phyloP scores from a whole-genome alignment of 108 stramenopile genomes.

The Stephanodiscus triporus region DNA sequence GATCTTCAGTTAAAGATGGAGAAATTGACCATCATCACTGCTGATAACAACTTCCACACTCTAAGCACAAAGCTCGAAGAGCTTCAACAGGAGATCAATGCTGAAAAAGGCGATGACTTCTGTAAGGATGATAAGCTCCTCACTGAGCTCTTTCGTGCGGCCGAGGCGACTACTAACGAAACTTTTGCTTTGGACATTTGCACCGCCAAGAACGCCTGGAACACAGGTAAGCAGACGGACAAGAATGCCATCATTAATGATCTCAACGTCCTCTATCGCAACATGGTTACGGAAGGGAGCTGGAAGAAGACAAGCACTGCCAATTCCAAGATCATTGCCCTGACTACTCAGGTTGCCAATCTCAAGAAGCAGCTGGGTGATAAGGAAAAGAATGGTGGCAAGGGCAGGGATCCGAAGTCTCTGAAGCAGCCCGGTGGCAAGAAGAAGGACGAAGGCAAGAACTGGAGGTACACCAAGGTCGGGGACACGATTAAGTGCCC shows the following conservation, averaged over 20 bases:
- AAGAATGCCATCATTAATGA: slow-evolving; percentile 1
- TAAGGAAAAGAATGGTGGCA: neutral
- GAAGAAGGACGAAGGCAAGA: neutral
- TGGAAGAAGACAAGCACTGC: neutral
- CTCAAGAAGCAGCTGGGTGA: neutral
- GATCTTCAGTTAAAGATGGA: neutral
- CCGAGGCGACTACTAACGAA: neutral
- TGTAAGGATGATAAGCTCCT: slow-evolving; percentile 16
- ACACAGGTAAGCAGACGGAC: neutral
- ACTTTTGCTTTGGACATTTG: neutral
- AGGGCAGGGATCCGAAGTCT: neutral
- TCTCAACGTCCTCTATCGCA: neutral
- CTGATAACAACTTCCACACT: slow-evolving; percentile 1
- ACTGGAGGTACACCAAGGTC: neutral
- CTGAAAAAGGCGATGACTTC: neutral
- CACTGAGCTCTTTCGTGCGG: slow-evolving; percentile 15
- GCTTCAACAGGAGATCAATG: neutral
- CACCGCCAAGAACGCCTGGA: neutral
- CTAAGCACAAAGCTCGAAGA: slow-evolving; percentile 1
- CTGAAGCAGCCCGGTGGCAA: slow-evolving; percentile 1
- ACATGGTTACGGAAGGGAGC: neutral
- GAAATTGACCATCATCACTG: neutral
- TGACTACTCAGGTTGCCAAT: neutral
- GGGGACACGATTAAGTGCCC: slow-evolving; percentile 1
- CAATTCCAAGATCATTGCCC: slow-evolving; percentile 13